A percentile compares a stretch with the other conserved stretches of the same genome.
These are phyloP conservation scores for Trichosanthes cucumerina DNA, from an alignment of 306 rosid genomes.

Conservation along the genomic window DNA sequence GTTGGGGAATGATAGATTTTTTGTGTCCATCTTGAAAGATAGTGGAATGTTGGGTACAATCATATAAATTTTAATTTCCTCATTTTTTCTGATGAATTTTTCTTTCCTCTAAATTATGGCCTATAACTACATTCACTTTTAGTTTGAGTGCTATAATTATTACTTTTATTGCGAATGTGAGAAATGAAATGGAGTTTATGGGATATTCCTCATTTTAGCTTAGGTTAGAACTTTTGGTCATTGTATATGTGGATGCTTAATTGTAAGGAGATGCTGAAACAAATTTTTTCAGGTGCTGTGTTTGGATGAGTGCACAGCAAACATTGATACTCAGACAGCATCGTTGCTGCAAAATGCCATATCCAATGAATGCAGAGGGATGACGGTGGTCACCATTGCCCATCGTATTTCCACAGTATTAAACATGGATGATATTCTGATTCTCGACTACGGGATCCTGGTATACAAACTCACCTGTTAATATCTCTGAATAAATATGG, in stretches of 20 bases:
- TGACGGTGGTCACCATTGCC: constrained; percentile 84
- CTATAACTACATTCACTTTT: neutral
- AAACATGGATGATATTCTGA: constrained; percentile 62
- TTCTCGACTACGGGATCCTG: constrained; percentile 80
- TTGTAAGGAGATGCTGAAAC: neutral
- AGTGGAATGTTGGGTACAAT: neutral
- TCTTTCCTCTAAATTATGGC: neutral
- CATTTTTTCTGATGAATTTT: neutral
- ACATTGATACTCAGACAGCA: constrained; percentile 77
- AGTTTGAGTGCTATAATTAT: neutral
- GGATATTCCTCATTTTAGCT: neutral
- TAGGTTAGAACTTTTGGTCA: neutral
- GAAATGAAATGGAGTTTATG: neutral
- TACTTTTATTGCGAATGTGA: neutral
- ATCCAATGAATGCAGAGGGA: constrained; percentile 65
- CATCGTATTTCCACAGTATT: constrained; percentile 85
- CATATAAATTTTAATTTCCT: neutral
- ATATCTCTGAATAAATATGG: neutral
- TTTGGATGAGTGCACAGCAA: constrained; percentile 98
- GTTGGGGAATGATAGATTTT: neutral
- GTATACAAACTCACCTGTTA: constrained; percentile 26
- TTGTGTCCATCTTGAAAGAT: neutral
- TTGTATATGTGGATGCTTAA: neutral
- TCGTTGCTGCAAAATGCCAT: constrained; percentile 61
- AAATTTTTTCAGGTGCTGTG: constrained; percentile 57